Percentiles rank a stretch among this genome's conserved stretches.
Conservation (phyloP, 2,329 filamentous ascomycete genomes). For the Blumeria graminis region DNA sequence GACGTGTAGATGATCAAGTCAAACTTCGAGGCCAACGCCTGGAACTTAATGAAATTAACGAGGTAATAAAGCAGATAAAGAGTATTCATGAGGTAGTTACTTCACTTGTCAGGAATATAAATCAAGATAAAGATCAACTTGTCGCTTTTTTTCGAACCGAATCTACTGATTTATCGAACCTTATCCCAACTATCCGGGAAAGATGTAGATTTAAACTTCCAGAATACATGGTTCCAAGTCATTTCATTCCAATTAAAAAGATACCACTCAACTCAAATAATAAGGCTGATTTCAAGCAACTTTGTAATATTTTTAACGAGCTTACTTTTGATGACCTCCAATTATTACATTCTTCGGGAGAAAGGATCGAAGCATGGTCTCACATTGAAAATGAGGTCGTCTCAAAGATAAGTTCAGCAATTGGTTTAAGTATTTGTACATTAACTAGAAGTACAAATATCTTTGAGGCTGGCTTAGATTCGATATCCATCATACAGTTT, state of each 20-base stretch:
- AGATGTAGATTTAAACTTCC: conserved; percentile 50
- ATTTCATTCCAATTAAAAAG: conserved; percentile 44
- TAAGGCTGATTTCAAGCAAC: conserved; percentile 53
- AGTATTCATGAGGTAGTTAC: conserved; percentile 43
- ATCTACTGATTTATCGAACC: conserved; percentile 5
- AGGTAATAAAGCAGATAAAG: conserved; percentile 38
- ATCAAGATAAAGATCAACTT: conserved; percentile 57
- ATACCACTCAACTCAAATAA: conserved; percentile 76
- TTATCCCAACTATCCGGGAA: conserved; percentile 25
- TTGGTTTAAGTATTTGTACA: conserved; percentile 16
- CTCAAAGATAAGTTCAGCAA: conserved; percentile 22
- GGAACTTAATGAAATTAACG: conserved; percentile 79
- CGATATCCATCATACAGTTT: conserved; percentile 57
- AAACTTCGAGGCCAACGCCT: conserved; percentile 76
- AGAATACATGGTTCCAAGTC: conserved; percentile 76
- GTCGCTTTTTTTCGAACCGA: conserved; percentile 46
- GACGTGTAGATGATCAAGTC: conserved; percentile 73
- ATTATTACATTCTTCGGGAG: conserved; percentile 20
- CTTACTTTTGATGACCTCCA: conserved; percentile 36
- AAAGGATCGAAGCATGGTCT: conserved; percentile 14
- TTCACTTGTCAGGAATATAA: conserved; percentile 45
- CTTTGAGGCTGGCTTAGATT: conserved; percentile 73
- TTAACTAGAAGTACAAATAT: conserved; percentile 36
- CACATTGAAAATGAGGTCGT: conserved; percentile 25
- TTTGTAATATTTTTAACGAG: conserved; percentile 40